These are phyloP conservation scores for Cryomyces antarcticus DNA, from an alignment of 495 filamentous ascomycete species.

Conservation along the genomic window DNA sequence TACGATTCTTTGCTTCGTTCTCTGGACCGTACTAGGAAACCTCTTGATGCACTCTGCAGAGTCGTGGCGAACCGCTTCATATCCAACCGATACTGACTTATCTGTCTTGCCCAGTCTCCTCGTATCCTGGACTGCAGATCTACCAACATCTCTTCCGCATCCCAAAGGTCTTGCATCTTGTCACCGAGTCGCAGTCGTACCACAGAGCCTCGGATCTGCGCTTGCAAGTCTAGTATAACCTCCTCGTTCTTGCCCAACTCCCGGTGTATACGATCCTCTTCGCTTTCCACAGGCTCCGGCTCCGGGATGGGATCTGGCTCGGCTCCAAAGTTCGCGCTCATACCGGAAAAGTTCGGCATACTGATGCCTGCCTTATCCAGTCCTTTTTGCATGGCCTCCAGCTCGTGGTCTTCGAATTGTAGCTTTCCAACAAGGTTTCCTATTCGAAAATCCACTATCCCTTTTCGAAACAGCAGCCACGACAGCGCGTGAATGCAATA, in stretches of 20 bases:
- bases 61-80: slow-evolving; percentile 58
- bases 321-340: slow-evolving; percentile 89
- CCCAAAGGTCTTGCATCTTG: slow-evolving; percentile 81
- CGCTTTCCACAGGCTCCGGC: slow-evolving; percentile 61
- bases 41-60: slow-evolving; percentile 62
- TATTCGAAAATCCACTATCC: slow-evolving; percentile 85
- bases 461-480: slow-evolving; percentile 87
- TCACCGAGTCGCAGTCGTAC: slow-evolving; percentile 57
- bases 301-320: slow-evolving; percentile 38
- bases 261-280: slow-evolving; percentile 73
- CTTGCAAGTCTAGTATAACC: slow-evolving; percentile 59
- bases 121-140: slow-evolving; percentile 70
- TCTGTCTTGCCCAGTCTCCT: slow-evolving; percentile 58
- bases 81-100: slow-evolving; percentile 54
- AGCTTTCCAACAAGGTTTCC: slow-evolving; percentile 96
- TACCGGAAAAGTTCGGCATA: slow-evolving; percentile 94
- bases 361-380: slow-evolving; percentile 84
- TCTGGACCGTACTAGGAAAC: slow-evolving; percentile 51
- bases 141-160: slow-evolving; percentile 54
- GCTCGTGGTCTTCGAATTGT: slow-evolving; percentile 92
- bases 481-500: slow-evolving; percentile 95
- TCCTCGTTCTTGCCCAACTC: slow-evolving; percentile 59
- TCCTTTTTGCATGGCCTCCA: slow-evolving; percentile 90
- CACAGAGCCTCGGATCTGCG: slow-evolving; percentile 67
- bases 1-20: slow-evolving; percentile 37